phyloP scores from a whole-genome alignment of 2,329 filamentous ascomycete species.

The Hymenoscyphus scutula region DNA sequence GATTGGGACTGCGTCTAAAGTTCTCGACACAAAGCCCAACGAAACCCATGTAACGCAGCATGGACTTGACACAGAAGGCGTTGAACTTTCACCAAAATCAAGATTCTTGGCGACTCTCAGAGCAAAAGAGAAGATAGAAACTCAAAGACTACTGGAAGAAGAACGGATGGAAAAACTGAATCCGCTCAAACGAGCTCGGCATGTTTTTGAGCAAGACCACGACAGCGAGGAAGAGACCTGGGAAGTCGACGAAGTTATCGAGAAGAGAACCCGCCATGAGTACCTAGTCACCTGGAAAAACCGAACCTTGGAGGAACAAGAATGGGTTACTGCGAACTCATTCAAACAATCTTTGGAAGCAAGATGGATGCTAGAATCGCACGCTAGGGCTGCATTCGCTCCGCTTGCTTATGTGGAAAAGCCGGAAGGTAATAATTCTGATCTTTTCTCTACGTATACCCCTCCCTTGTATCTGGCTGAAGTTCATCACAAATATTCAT shows the following conservation, averaged over 20 bases:
- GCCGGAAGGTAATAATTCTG: neutral
- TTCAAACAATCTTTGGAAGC: neutral
- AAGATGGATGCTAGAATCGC: neutral
- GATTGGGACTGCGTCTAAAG: too few species aligned
- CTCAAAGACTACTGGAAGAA: neutral
- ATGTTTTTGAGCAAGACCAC: neutral
- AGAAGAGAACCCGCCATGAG: neutral
- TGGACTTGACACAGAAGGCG: too few species aligned
- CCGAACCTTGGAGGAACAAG: neutral
- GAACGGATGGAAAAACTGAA: neutral
- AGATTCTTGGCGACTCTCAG: neutral
- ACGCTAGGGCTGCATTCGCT: neutral
- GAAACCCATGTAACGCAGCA: too few species aligned
- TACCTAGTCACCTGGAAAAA: neutral
- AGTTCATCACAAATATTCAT: too few species aligned
- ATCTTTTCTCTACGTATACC: too few species aligned
- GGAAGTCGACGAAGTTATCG: neutral
- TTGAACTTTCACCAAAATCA: too few species aligned
- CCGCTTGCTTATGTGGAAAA: neutral
- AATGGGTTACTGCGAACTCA: neutral
- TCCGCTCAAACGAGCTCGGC: neutral
- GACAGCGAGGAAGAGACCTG: neutral
- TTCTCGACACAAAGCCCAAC: too few species aligned
- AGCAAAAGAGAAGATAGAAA: neutral
- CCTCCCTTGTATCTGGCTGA: too few species aligned